These are phyloP conservation scores for Peniophora sp. DNA, from an alignment of 1,284 basidiomycete species.

Conservation along the genomic window DNA sequence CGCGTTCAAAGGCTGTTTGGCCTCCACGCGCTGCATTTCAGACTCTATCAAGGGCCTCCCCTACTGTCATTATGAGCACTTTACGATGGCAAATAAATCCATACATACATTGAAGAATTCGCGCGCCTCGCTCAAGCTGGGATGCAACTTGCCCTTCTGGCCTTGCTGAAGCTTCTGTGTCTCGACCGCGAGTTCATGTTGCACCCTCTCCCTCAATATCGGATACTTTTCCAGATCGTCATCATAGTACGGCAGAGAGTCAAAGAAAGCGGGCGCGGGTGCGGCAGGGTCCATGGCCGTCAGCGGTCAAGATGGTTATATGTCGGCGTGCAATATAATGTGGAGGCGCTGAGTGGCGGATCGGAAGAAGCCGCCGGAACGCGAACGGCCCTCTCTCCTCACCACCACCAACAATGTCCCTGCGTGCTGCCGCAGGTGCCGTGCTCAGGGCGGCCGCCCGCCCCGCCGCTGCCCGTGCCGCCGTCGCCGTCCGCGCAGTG, in stretches of 20 bases:
- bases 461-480: constrained; percentile 16
- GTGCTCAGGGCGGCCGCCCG: constrained; percentile 22
- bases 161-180: constrained; percentile 37
- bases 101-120: constrained; percentile 56
- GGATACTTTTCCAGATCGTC: constrained; percentile 81
- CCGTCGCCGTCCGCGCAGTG: constrained; percentile 23
- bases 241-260: constrained; percentile 93
- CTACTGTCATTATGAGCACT: constrained; percentile 27
- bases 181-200: constrained; percentile 63
- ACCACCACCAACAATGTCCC: constrained; percentile 30
- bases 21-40: constrained; percentile 67
- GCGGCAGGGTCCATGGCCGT: constrained; percentile 4
- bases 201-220: constrained; percentile 63
- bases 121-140: constrained; percentile 61
- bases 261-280: constrained; percentile 34
- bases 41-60: constrained; percentile 59
- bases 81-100: neutral
- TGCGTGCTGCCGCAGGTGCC: constrained; percentile 35
- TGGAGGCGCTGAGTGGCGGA: too few species aligned
- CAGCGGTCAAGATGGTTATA: constrained; percentile 4
- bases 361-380: too few species aligned
- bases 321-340: constrained; percentile 9
- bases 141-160: constrained; percentile 43
- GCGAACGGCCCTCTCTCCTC: too few species aligned
- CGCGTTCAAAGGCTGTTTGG: constrained; percentile 60